Conservation (phyloP, 1,284 basidiomycete genomes). For the Rhodotorula mucilaginosa region DNA sequence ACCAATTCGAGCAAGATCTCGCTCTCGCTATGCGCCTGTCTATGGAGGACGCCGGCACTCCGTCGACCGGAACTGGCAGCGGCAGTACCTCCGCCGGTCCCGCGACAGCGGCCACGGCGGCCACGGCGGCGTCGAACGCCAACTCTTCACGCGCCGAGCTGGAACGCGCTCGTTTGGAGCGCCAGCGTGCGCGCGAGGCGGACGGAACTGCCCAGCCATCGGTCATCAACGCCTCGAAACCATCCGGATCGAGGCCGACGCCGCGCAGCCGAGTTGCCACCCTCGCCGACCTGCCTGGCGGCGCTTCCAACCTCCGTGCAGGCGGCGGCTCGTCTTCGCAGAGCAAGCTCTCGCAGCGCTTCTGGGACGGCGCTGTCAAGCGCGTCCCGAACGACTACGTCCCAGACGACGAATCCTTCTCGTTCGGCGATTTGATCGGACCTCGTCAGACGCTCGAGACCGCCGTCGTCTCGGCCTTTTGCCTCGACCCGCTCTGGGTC, state of each 20-base stretch:
- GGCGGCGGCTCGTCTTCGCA: background rate
- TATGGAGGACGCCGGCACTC: background rate
- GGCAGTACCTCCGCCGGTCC: no score
- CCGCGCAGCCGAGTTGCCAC: conserved; percentile 17
- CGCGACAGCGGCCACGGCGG: background rate
- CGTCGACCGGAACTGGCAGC: background rate
- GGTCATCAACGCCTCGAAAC: background rate
- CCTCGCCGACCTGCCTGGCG: conserved; percentile 12
- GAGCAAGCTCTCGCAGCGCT: conserved; percentile 7
- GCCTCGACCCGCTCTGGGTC: conserved; percentile 26
- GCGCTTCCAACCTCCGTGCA: background rate
- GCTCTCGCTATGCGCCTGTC: conserved; percentile 13
- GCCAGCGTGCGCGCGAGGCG: conserved; percentile 15
- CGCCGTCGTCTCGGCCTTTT: conserved; percentile 29
- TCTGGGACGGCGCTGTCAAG: conserved; percentile 28
- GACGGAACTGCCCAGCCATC: background rate
- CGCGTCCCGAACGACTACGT: conserved; percentile 20
- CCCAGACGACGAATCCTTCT: conserved; percentile 15
- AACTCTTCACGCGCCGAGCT: conserved; percentile 11
- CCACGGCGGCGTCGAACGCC: background rate
- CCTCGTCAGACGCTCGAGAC: conserved; percentile 7
- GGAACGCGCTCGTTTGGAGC: conserved; percentile 28
- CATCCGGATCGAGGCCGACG: background rate
- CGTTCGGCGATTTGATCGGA: conserved; percentile 29
- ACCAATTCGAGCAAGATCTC: conserved; percentile 9